phyloP scores from a whole-genome alignment of 225 moss, liverwort and hornwort genomes.

The Anthoceros angustus region DNA sequence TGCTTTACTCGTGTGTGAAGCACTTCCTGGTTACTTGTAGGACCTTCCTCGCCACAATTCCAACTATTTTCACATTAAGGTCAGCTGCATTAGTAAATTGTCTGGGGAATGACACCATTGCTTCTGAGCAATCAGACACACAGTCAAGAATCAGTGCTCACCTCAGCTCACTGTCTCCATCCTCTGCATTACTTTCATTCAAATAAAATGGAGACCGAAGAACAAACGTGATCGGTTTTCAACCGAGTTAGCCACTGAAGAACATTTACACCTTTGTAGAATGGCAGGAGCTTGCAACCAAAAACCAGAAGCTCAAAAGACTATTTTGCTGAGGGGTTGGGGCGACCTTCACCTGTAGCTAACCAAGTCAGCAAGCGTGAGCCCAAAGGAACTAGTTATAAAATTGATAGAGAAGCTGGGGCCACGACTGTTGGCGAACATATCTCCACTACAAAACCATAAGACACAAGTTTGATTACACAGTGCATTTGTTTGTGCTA shows the following conservation, averaged over 20 bases:
- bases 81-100: too few species aligned
- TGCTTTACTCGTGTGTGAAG: conserved; percentile 84
- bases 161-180: not conserved
- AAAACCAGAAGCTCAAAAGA: not conserved
- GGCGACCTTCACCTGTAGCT: conserved; percentile 63
- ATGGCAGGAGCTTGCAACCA: not conserved
- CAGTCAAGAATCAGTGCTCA: not conserved
- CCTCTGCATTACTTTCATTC: not conserved
- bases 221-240: too few species aligned
- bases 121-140: too few species aligned
- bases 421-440: conserved; percentile 72
- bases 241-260: too few species aligned
- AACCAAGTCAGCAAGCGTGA: conserved; percentile 86
- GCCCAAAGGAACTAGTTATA: conserved; percentile 54
- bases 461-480: conserved; percentile 16
- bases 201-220: not conserved
- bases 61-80: conserved; percentile 25
- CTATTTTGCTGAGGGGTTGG: not conserved
- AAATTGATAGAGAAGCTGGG: conserved; percentile 62
- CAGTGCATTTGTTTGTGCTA: too few species aligned
- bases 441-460: conserved; percentile 50
- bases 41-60: conserved; percentile 79
- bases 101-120: too few species aligned
- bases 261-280: not conserved
- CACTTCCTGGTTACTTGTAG: conserved; percentile 37